These are phyloP conservation scores for Fusarium sp. DNA, from an alignment of 2,329 filamentous ascomycete species.

Conservation along the genomic window DNA sequence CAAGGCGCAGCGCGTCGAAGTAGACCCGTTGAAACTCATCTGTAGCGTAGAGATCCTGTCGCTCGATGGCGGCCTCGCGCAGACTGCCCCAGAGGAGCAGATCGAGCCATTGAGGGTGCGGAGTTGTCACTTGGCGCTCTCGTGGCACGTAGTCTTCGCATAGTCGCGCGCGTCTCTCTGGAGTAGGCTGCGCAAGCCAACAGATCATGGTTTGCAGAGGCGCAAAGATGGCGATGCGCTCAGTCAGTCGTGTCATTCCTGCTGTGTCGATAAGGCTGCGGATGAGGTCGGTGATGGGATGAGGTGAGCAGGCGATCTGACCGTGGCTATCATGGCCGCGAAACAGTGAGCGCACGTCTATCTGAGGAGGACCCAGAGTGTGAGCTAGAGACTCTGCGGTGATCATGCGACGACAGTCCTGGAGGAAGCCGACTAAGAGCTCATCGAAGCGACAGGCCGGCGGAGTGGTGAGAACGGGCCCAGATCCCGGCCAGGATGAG, in stretches of 20 bases:
- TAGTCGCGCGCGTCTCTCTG: conserved; percentile 42
- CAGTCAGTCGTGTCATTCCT: conserved; percentile 43
- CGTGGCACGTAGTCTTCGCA: conserved; percentile 39
- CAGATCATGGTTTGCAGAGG: conserved; percentile 45
- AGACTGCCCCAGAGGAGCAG: conserved; percentile 47
- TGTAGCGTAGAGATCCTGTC: conserved; percentile 50
- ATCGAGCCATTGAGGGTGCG: conserved; percentile 48
- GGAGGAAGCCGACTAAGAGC: conserved; percentile 49
- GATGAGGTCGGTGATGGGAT: conserved; percentile 46
- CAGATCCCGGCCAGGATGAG: conserved; percentile 46
- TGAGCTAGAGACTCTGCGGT: conserved; percentile 40
- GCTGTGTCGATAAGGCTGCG: conserved; percentile 45
- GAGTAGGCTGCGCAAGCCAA: conserved; percentile 47
- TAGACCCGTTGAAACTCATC: conserved; percentile 51
- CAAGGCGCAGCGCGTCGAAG: conserved; percentile 45
- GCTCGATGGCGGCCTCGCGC: conserved; percentile 48
- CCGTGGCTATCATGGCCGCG: conserved; percentile 38
- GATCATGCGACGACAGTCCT: conserved; percentile 49
- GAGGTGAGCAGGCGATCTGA: conserved; percentile 39
- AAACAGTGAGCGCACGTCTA: conserved; percentile 48
- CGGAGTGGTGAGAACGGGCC: conserved; percentile 45
- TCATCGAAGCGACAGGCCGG: conserved; percentile 48
- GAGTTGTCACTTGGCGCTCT: conserved; percentile 41
- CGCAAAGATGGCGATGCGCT: conserved; percentile 47
- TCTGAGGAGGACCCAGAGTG: conserved; percentile 47